Evolutionary conservation across 2,329 filamentous ascomycete species (phyloP), one percentile per base, ranked within the genome.

Genomic region (Sporothrix brasiliensis): DNA sequence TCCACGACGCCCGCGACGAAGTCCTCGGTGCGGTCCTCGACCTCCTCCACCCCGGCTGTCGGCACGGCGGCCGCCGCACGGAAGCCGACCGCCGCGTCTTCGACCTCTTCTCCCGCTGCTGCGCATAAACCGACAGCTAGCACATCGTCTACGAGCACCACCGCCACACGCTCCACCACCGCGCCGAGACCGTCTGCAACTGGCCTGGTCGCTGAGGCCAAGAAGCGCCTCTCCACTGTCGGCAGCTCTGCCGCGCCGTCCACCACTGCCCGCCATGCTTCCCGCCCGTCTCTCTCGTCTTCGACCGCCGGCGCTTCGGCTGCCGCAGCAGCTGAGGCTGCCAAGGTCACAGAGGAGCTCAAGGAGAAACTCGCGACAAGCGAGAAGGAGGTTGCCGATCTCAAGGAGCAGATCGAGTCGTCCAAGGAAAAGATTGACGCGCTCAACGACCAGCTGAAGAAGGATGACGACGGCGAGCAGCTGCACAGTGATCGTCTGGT

Each of bases 311-410:
- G 77, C 13, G 78, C 76, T n/a, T 75, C 81, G 19, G 77, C 67
- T 4, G 69, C 78, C 21, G 79, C 80, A 54, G 77, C 81, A 47
- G 80, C 82, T 27, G 77, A 81, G 19, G 81, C 83, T 9, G 77
- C 83, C 24, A 89, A 87, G 79, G 87, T 88, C 75, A 79, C 87
- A 3, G 87, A 89, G 66, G 84, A 87, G 60, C 81, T 90, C 56
- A 89, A 87, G 80, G 78, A 81, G 9, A 88, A 89, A 78, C 80
- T 90, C 27, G 81, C 82, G 4, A 83, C 86, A 44, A 87, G 86
- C 73, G 87, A 89, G 75, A 77, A 82, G 7, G 85, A 88, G 75
- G 85, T 89, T 11, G 82, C 85, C 69, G 79, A 84, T 14, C 82
- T 90, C 41, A 87, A 86, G 77, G 80, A 81, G 6, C 84, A 89